phyloP scores from a whole-genome alignment of 306 rosid genomes.

The Pachyrhizus erosus region DNA sequence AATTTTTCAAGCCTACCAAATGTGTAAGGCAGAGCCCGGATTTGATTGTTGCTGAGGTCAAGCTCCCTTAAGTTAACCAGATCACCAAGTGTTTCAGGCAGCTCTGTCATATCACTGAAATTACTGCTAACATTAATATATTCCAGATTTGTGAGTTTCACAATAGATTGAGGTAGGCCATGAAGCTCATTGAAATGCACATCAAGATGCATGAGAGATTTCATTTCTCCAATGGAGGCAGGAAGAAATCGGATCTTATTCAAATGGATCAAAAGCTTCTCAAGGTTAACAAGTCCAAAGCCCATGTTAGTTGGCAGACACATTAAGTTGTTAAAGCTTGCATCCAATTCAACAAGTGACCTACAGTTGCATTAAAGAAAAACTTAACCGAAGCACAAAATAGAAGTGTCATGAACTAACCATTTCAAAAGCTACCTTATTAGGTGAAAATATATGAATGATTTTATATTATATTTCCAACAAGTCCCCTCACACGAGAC shows the following conservation, averaged over 20 bases:
- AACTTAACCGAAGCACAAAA: constrained; percentile 26
- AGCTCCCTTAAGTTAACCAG: constrained; percentile 56
- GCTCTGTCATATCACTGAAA: constrained; percentile 56
- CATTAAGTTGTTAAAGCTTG: constrained; percentile 58
- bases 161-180: constrained; percentile 57
- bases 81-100: constrained; percentile 60
- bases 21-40: constrained; percentile 56
- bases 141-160: constrained; percentile 58
- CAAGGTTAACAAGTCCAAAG: constrained; percentile 53
- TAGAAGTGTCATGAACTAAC: background rate
- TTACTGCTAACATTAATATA: constrained; percentile 60
- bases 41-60: constrained; percentile 63
- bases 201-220: constrained; percentile 60
- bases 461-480: background rate
- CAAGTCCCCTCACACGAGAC: background rate
- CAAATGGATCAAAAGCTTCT: constrained; percentile 55
- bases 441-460: background rate
- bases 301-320: constrained; percentile 59
- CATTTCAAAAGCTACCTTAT: background rate
- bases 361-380: constrained; percentile 38
- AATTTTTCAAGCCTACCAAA: constrained; percentile 56
- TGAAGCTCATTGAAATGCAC: constrained; percentile 66
- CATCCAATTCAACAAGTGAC: constrained; percentile 58
- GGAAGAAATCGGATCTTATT: constrained; percentile 60
- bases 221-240: constrained; percentile 61